A percentile compares a stretch with the other conserved stretches of the same genome.
These are phyloP conservation scores for Penicillium salamii DNA, from an alignment of 495 filamentous ascomycete species.

Conservation along the genomic window DNA sequence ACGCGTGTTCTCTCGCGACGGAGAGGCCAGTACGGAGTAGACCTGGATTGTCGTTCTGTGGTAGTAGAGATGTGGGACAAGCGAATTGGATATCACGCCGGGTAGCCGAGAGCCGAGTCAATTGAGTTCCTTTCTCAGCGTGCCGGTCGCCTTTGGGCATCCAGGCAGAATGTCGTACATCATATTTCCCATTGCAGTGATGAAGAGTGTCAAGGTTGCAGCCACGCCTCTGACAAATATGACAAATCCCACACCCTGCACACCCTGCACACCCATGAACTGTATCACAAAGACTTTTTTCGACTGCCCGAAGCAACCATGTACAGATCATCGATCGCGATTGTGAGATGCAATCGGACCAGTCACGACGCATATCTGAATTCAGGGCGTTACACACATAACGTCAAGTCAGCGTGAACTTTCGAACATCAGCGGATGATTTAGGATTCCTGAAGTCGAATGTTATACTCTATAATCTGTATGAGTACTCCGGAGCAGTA, in stretches of 20 bases:
- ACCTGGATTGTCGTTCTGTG: too few species aligned
- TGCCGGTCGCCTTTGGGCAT: not conserved
- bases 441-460: too few species aligned
- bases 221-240: not conserved
- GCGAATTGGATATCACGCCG: not conserved
- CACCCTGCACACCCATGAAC: too few species aligned
- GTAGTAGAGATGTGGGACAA: too few species aligned
- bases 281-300: not conserved
- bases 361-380: not conserved
- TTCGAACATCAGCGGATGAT: too few species aligned
- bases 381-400: not conserved
- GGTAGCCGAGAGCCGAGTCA: not conserved
- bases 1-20: too few species aligned
- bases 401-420: not conserved
- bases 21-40: too few species aligned
- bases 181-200: not conserved
- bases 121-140: not conserved
- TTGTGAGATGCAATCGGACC: not conserved
- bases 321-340: conserved; percentile 1
- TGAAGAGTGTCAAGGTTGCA: not conserved
- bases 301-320: not conserved
- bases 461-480: too few species aligned
- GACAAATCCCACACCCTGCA: not conserved
- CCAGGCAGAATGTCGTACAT: conserved; percentile 5
- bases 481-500: too few species aligned